Percentiles rank a stretch among this genome's conserved stretches.
phyloP scores from a whole-genome alignment of 2,329 filamentous ascomycete genomes.

The Stenocarpella maydis region DNA sequence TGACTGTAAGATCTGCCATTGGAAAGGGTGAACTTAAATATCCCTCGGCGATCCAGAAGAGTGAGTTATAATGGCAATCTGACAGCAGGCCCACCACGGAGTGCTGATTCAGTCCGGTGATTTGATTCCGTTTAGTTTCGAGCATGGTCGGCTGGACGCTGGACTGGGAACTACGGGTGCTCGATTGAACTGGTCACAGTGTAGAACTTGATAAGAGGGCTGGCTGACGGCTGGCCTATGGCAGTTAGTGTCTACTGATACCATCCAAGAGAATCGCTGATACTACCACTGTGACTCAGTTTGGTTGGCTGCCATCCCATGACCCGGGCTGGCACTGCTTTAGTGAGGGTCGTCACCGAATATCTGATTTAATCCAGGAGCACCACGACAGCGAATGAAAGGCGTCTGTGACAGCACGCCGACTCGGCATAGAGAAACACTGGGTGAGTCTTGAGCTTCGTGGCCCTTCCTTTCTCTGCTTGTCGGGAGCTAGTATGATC shows the following conservation, averaged over 20 bases:
- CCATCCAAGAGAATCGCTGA: neutral
- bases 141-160: neutral
- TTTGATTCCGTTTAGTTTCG: neutral
- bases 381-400: too few relatives aligned
- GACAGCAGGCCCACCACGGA: neutral
- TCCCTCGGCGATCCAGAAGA: too few relatives aligned
- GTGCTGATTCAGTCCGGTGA: neutral
- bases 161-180: neutral
- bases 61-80: too few relatives aligned
- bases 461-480: too few relatives aligned
- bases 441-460: neutral
- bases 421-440: too few relatives aligned
- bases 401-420: neutral
- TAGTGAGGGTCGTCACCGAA: neutral
- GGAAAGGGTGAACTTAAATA: neutral
- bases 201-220: neutral
- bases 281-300: neutral
- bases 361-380: neutral
- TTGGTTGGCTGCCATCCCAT: neutral
- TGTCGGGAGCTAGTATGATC: neutral
- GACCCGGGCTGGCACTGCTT: neutral
- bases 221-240: neutral
- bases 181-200: neutral
- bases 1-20: neutral
- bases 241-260: neutral